A percentile compares a stretch with the other conserved stretches of the same genome.
These are phyloP conservation scores for Pterocarpus macrocarpus DNA, from an alignment of 306 rosid species.

Conservation along the genomic window DNA sequence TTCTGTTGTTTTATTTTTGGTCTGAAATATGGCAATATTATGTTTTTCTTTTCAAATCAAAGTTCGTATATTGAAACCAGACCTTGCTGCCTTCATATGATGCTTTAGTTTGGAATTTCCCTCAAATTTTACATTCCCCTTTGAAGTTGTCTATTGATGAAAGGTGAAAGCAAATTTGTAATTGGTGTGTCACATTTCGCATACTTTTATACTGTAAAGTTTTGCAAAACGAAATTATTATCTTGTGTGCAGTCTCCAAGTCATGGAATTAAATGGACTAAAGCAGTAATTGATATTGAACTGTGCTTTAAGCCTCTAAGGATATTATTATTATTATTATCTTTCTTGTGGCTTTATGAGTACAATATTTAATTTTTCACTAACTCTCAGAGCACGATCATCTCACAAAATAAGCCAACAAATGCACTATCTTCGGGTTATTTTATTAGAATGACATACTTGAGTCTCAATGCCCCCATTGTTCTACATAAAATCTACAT, in stretches of 20 bases:
- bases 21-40: neutral
- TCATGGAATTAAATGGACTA: slow-evolving; percentile 17
- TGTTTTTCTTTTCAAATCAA: neutral
- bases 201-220: neutral
- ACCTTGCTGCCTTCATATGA: neutral
- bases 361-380: neutral
- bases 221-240: neutral
- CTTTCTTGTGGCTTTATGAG: neutral
- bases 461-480: neutral
- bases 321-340: neutral
- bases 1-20: slow-evolving; percentile 10
- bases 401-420: slow-evolving; percentile 10
- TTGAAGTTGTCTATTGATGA: neutral
- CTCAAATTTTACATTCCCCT: neutral
- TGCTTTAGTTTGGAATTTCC: slow-evolving; percentile 23
- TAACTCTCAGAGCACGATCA: neutral
- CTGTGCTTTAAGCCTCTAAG: neutral
- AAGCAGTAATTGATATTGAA: slow-evolving; percentile 12
- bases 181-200: slow-evolving; percentile 16
- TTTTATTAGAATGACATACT: neutral
- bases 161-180: neutral
- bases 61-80: neutral
- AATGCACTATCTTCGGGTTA: neutral
- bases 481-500: neutral
- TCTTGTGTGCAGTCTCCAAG: slow-evolving; percentile 14